Base-by-base conservation (phyloP, 495 filamentous ascomycete genomes). In the Amniculicola lignicola region DNA sequence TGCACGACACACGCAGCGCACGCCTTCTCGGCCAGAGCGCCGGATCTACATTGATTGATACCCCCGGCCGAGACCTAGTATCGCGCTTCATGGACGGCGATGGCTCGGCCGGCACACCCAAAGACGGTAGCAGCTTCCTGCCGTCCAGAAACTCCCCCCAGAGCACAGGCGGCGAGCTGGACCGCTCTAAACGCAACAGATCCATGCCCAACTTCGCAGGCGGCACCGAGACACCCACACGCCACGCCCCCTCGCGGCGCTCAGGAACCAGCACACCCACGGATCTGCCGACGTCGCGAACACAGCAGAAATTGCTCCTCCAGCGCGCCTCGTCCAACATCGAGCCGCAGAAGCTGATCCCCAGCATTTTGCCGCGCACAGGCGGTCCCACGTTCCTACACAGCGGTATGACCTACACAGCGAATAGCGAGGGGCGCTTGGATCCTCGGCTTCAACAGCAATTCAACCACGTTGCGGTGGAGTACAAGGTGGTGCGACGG, bases 291-390 rank as follows among this genome's bases (percentile, higher is more conserved):
- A 74, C 79, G 54, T 84, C 79, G 50, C 74, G 84, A 18, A 86
- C 82, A 4, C 84, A 88, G 66, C 84, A 87, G 62, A 88, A 88
- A 53, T 70, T 88, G 11, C 81, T 84, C 71, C 78, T 88, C 1
- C 82, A 87, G 66, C 75, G 84, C 19, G 83, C 81, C 14, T 82
- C 79, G 59, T 85, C 83, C 4, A 77, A 74, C 55, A 75, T 86
- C n/a, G 83, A 86, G 50, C 74, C 78, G 10, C 63, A 67, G 39
- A 66, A 71, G 40, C 58, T 71, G 3, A 52, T 76, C 10, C 74
- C 75, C 25, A 70, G 70, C 19, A 69, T 75, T 28, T 62, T 71
- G 21, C 65, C 67, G 55, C 69, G 12, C 54, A 71, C 18, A 65
- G 69, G 35, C 68, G 71, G 15, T 64, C 71, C 39, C 48, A 14